Conservation (phyloP, 495 filamentous ascomycete genomes). For the Halenospora varia region DNA sequence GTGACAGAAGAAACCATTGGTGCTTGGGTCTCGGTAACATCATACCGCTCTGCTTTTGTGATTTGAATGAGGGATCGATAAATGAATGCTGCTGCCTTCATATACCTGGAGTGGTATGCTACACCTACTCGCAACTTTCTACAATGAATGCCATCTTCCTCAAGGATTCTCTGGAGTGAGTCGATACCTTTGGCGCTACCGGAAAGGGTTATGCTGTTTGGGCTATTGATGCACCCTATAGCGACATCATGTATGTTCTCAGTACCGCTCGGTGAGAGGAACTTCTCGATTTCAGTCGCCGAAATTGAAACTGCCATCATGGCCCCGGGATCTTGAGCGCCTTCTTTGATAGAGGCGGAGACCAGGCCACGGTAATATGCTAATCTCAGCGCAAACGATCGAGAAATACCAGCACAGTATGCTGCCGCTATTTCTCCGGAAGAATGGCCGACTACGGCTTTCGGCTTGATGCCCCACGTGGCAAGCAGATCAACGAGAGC, state of each 20-base stretch:
- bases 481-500: constrained; percentile 49
- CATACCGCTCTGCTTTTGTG: constrained; percentile 21
- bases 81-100: constrained; percentile 32
- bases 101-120: constrained; percentile 62
- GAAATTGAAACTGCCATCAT: constrained; percentile 49
- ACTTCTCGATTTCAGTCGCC: constrained; percentile 34
- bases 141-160: constrained; percentile 41
- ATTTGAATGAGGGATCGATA: constrained; percentile 6
- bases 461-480: constrained; percentile 48
- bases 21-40: no score
- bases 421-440: constrained; percentile 59
- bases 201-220: constrained; percentile 54
- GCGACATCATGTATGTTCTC: background rate
- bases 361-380: constrained; percentile 40
- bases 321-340: constrained; percentile 20
- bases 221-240: constrained; percentile 52
- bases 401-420: constrained; percentile 45
- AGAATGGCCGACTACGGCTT: constrained; percentile 56
- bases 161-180: constrained; percentile 38
- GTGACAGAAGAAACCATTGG: constrained; percentile 28
- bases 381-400: constrained; percentile 46
- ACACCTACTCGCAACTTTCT: constrained; percentile 49
- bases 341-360: no score
- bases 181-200: constrained; percentile 41
- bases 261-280: constrained; percentile 20